Base-by-base conservation (phyloP, 2,329 filamentous ascomycete genomes). In the Stylonectria norvegica region DNA sequence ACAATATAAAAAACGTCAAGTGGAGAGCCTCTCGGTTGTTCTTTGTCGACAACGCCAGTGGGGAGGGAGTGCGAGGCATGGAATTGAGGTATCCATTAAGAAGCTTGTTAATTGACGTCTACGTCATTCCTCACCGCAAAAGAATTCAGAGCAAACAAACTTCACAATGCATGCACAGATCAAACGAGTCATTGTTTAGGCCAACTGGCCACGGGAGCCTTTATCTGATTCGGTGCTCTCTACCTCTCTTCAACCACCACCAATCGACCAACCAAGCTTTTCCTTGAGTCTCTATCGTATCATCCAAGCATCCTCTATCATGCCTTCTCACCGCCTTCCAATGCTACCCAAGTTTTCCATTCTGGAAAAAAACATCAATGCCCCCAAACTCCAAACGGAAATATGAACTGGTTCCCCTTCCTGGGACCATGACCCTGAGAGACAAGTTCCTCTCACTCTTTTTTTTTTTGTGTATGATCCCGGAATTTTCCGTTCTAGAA, bases 381-480 rank as follows among this genome's bases (percentile, higher is more conserved):
- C 25, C 43, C 48, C 37, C 37, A 25, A 53, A 53, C 50, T 53
- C 50, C 50, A 25, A 53, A 45, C 46, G 33, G 33, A 36, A 44
- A 45, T 20, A 12, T 19, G 6, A 11, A 38, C 40, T 32, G 32
- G 29, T 29, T 40, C 20, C 28, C 34, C 28, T 47, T 41, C 37
- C 35, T 29, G 27, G 27, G 15, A 30, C 27, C 27, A 30, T 30
- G 27, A 8, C 27, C 9, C 9, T 6, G 15, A 30, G 27, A 30
- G 27, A 9, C 27, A 6, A 8, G 27, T 15, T 30, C 16, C 37
- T 23, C 29, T 31, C 15, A 16, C 11, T 14, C 14, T 18, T 38
- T 14, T 23, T 37, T 33, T 31, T 20, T 36, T 15, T 40, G 17
- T 41, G 36, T 27, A 25, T 4, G n/a, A 25, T 6, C 16, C n/a